These are phyloP conservation scores for Alternaria sp. DNA, from an alignment of 2,329 filamentous ascomycete species.

Conservation along the genomic window DNA sequence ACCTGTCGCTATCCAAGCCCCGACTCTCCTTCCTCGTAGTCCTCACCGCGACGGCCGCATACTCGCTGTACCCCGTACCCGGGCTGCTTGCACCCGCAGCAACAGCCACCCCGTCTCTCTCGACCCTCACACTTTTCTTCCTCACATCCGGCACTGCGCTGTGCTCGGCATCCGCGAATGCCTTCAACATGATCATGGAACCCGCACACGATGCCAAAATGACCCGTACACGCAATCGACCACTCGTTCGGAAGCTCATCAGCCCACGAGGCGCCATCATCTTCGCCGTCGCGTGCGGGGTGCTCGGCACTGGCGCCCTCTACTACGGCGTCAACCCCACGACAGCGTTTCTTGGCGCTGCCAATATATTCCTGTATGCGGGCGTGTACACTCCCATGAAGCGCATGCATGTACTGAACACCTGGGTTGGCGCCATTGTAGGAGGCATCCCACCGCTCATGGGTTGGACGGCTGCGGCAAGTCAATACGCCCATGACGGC, in stretches of 20 bases:
- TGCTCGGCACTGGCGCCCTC: slow-evolving; percentile 73
- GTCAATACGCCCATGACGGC: slow-evolving; percentile 72
- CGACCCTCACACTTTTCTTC: slow-evolving; percentile 89
- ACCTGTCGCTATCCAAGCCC: slow-evolving; percentile 93
- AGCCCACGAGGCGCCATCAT: slow-evolving; percentile 73
- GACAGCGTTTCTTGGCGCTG: slow-evolving; percentile 81
- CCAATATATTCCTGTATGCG: slow-evolving; percentile 90
- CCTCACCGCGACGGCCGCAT: slow-evolving; percentile 87
- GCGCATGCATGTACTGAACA: slow-evolving; percentile 84
- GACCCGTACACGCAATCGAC: slow-evolving; percentile 89
- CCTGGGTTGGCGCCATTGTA: slow-evolving; percentile 92
- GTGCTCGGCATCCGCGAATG: slow-evolving; percentile 89
- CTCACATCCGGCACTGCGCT: slow-evolving; percentile 88
- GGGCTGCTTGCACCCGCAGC: slow-evolving; percentile 77
- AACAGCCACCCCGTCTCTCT: slow-evolving; percentile 78
- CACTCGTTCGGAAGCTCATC: slow-evolving; percentile 83
- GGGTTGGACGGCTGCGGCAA: slow-evolving; percentile 96
- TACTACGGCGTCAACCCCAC: slow-evolving; percentile 95
- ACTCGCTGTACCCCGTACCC: slow-evolving; percentile 91
- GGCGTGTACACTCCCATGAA: slow-evolving; percentile 94
- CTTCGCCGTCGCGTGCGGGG: slow-evolving; percentile 80
- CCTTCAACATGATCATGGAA: slow-evolving; percentile 97
- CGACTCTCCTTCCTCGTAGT: slow-evolving; percentile 91
- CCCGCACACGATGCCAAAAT: slow-evolving; percentile 89
- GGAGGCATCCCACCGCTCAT: slow-evolving; percentile 95